Base-by-base conservation (phyloP, 2,329 filamentous ascomycete species). In the Botryotinia calthae region DNA sequence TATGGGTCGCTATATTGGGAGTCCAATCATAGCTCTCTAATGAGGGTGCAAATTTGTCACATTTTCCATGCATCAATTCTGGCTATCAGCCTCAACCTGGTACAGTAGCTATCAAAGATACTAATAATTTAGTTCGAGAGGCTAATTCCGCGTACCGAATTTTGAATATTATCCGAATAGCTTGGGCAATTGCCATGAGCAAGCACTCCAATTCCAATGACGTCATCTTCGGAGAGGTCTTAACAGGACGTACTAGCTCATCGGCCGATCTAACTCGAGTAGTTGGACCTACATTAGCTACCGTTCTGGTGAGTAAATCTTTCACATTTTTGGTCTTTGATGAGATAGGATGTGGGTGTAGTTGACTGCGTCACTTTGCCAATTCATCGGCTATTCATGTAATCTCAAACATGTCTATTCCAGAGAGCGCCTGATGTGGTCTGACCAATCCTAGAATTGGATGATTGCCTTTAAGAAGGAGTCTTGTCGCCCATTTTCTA, bases 141-240 rank as follows among this genome's bases (percentile, higher is more conserved):
- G 18, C 69, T 14, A 66, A 63, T 31, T 68, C 73, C 31, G 71
- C 72, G 7, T 66, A 74, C 14, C 77, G 76, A 58, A 44, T 76
- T 1, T 71, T 76, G 42, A 77, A 73, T 28, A 25, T 78, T 12
- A 77, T 77, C 56, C 72, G 76, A 20, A 75, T 73, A 37, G 82
- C 83, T 2, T 85, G 83, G 84, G 82, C 82, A 4, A 74, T 85
- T 16, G 78, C 83, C 1, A 78, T 82, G 0, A 81, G 81, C 3
- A 74, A 81, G 18, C 84, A 84, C 73, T 80, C 83, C 64, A 81
- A 54, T 10, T 79, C 80, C 25, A 73, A 81, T 20, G 83, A 85
- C 70, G 80, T 84, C 31, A 77, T 84, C 16, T 84, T 85, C 74
- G 84, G 84, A 8, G 82, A 83, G 75, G 84, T 82, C 1, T 77